Evolutionary conservation across 2,329 filamentous ascomycete genomes (phyloP), one percentile per base, ranked within the genome.

Genomic region (Stachybotrys chlorohalonatus): DNA sequence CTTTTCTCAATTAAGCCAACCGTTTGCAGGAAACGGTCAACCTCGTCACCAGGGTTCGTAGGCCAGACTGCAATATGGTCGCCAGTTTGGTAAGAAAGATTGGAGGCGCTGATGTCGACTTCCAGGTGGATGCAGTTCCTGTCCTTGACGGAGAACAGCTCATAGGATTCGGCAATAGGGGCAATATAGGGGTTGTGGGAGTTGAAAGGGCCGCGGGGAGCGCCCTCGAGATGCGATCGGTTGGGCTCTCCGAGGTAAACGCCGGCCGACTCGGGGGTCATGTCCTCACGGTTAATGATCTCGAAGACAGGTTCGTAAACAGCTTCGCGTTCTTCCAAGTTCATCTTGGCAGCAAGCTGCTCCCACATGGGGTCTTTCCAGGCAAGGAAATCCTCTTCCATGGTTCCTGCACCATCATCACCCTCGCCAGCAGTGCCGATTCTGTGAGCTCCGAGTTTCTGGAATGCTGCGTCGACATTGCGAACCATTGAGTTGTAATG

Each of bases 291-390:
- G 64, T 96, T 88, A 31, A 81, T 82, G 63, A 99, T 85, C 63
- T 83, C 84, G 68, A 96, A 96, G 55, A 92, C 85, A 52, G 94
- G 90, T 70, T 99, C 95, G 70, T 97, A 99, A 57, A 95, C 85
- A 58, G 92, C 90, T 70, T 99, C 95, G 56, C 94, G 91, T 75
- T 99, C 94, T 73, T 97, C 89, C 54, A 99, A 77, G 53, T 83
- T 83, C 87, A 99, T 90, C 67, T 89, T 85, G 60, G 89, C 82
- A 30, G 87, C 80, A 53, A 99, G 79, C 57, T 88, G 89, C 64
- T 82, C 78, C 94, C 95, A 99, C 94, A 99, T 99, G 58, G 92
- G 92, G 66, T 99, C 94, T 76, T 99, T 99, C 94, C 94, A 99
- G 61, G 93, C 90, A 65, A 99, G 76, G 72, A 97, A 99, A 67